Evolutionary conservation across 2,329 filamentous ascomycete genomes (phyloP).

Genomic region (Monosporascus sp.): DNA sequence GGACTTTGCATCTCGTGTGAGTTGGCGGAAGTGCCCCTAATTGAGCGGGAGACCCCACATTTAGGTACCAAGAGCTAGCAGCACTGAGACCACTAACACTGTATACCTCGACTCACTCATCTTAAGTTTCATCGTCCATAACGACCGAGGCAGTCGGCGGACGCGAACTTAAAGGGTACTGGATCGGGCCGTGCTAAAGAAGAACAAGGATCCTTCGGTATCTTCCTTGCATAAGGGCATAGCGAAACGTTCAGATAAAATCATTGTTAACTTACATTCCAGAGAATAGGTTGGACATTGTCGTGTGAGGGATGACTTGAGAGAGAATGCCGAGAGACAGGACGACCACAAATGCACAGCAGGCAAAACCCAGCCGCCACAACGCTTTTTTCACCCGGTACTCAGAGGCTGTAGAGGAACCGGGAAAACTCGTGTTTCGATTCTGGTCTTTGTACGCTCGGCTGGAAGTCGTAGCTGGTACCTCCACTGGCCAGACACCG

Average conservation of each 20-base stretch:
- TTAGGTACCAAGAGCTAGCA: background rate
- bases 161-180: background rate
- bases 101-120: background rate
- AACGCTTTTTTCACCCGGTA: background rate
- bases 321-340: background rate
- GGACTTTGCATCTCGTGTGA: background rate
- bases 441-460: background rate
- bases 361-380: background rate
- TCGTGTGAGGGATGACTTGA: constrained; percentile 16
- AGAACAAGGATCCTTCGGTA: background rate
- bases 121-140: background rate
- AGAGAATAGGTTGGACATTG: constrained; percentile 58
- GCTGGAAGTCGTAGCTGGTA: background rate
- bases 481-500: no score
- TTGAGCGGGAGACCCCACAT: background rate
- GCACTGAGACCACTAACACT: background rate
- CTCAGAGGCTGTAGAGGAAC: background rate
- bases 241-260: constrained; percentile 5
- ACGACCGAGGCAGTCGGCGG: background rate
- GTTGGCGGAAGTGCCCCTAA: background rate
- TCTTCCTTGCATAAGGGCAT: background rate
- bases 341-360: background rate
- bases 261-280: constrained; percentile 49
- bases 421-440: background rate
- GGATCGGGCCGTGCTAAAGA: background rate